Conservation (phyloP, 2,329 filamentous ascomycete genomes). For the Scleromitrula shiraiana region DNA sequence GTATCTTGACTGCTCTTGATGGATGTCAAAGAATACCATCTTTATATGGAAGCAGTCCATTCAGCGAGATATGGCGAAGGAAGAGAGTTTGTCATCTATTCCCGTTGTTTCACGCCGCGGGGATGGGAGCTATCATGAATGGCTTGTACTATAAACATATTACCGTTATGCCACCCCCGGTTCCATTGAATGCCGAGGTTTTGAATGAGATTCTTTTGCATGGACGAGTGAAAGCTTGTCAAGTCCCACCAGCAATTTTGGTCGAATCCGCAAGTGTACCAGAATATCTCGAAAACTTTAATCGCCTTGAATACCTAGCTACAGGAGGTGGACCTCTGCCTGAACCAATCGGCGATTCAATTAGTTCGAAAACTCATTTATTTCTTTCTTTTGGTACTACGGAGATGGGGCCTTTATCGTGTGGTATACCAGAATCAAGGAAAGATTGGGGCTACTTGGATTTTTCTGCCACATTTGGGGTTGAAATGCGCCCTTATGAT, state of each 20-base stretch:
- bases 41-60: neutral
- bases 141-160: neutral
- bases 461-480: constrained; percentile 1
- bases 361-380: neutral
- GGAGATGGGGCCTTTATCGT: neutral
- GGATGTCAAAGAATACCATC: neutral
- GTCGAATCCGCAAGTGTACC: constrained; percentile 1
- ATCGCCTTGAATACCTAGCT: neutral
- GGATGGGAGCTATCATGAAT: neutral
- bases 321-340: constrained; percentile 1
- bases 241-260: neutral
- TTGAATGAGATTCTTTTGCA: neutral
- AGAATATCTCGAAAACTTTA: neutral
- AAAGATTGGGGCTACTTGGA: constrained; percentile 4
- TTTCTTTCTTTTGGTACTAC: neutral
- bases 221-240: neutral
- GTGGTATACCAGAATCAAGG: neutral
- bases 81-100: neutral
- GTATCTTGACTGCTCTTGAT: constrained; percentile 6
- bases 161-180: neutral
- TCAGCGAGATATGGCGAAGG: neutral
- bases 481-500: neutral
- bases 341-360: neutral
- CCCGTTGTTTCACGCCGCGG: constrained; percentile 9
- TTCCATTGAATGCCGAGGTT: neutral